A percentile compares a stretch with the other conserved stretches of the same genome.
Evolutionary conservation across 805 yeast genomes (phyloP).

Genomic region (Torulaspora microellipsoides): DNA sequence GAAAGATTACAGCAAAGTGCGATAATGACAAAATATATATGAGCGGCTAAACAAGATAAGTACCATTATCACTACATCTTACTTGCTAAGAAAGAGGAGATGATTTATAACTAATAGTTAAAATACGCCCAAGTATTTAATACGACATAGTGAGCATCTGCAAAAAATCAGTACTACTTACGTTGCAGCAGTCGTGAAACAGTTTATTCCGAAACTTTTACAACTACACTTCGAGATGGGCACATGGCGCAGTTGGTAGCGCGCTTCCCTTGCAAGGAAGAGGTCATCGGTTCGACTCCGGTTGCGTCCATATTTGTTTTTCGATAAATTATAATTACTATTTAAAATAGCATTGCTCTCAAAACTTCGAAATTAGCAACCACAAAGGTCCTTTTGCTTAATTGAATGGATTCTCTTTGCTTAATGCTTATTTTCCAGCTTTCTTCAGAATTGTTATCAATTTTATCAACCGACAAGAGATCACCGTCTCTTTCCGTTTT

Average conservation of each 20-base stretch:
- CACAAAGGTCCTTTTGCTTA: constrained; percentile 19
- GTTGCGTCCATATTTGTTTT: constrained; percentile 51
- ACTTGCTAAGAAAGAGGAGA: no score
- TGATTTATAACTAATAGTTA: no score
- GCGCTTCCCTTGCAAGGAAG: constrained; percentile 73
- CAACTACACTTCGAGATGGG: constrained; percentile 9
- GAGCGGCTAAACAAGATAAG: no score
- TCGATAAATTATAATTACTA: not conserved
- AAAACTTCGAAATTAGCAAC: constrained; percentile 24
- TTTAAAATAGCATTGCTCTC: constrained; percentile 7
- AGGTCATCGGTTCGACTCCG: constrained; percentile 77
- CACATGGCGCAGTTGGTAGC: constrained; percentile 74
- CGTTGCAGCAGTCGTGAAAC: no score
- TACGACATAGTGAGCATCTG: no score
- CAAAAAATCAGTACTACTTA: no score
- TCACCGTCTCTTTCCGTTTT: constrained; percentile 15
- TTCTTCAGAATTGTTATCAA: constrained; percentile 21
- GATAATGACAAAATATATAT: no score
- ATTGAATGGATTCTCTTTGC: constrained; percentile 19
- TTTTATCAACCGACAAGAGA: constrained; percentile 27
- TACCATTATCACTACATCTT: no score
- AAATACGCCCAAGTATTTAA: no score
- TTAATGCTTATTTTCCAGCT: constrained; percentile 19
- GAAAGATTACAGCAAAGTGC: no score
- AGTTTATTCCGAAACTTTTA: no score